Evolutionary conservation across 768 basidiomycete genomes (phyloP).

Genomic region (Steccherinum ochraceum): DNA sequence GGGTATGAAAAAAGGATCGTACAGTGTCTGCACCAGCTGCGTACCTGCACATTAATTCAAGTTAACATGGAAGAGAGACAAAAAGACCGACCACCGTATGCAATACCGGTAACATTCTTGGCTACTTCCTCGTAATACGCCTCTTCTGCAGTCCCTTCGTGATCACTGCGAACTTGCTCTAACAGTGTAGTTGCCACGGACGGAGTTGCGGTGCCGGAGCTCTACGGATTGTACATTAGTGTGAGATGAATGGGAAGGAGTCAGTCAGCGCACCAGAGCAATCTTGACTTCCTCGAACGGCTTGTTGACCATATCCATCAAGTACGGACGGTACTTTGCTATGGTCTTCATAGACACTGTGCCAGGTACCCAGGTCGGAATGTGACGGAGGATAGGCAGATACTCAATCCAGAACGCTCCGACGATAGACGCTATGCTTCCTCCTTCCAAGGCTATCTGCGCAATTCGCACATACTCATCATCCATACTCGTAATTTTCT

Average conservation of each 20-base stretch:
- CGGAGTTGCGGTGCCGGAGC: neutral
- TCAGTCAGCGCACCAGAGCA: neutral
- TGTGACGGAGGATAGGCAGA: conserved; percentile 1
- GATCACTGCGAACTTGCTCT: neutral
- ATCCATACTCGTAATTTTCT: neutral
- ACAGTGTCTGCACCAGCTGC: neutral
- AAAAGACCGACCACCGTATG: neutral
- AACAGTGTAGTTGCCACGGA: neutral
- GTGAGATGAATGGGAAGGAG: neutral
- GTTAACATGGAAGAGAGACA: neutral
- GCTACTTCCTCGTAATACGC: neutral
- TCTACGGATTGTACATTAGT: neutral
- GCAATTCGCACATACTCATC: neutral
- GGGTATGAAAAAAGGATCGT: neutral
- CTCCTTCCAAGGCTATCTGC: neutral
- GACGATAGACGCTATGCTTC: neutral
- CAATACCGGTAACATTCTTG: neutral
- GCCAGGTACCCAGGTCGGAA: conserved; percentile 3
- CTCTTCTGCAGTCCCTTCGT: neutral
- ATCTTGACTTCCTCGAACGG: conserved; percentile 2
- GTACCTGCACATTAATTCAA: neutral
- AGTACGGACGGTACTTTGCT: neutral
- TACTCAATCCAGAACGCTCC: conserved; percentile 4
- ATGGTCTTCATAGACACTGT: neutral
- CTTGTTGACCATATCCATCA: neutral